Evolutionary conservation across 2,329 filamentous ascomycete genomes (phyloP).

Genomic region (Myrmaecium sp.): DNA sequence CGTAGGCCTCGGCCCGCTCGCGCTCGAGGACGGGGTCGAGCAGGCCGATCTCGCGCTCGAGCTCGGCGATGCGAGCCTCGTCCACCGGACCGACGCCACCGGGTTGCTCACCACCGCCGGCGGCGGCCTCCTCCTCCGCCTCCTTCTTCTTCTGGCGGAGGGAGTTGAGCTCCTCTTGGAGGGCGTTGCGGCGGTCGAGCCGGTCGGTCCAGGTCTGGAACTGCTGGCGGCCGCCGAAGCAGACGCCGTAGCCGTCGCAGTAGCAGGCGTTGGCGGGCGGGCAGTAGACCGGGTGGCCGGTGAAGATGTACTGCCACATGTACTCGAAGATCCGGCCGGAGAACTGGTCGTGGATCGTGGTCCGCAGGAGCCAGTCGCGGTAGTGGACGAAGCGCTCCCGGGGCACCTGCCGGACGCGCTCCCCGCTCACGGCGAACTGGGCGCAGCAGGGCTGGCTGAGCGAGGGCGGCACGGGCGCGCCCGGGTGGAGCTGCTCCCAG

Average conservation of each 20-base stretch:
- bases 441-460: constrained; percentile 35
- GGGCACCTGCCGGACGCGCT: constrained; percentile 31
- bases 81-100: too few relatives aligned
- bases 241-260: constrained; percentile 48
- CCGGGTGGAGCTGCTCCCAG: constrained; percentile 25
- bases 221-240: constrained; percentile 35
- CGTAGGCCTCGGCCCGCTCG: constrained; percentile 13
- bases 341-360: constrained; percentile 19
- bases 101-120: too few relatives aligned
- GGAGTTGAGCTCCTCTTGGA: constrained; percentile 22
- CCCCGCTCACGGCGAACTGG: constrained; percentile 35
- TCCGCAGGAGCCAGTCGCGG: constrained; percentile 33
- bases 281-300: constrained; percentile 20
- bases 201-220: constrained; percentile 34
- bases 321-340: constrained; percentile 23
- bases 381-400: constrained; percentile 35
- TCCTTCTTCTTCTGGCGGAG: constrained; percentile 23
- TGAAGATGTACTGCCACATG: constrained; percentile 25
- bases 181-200: constrained; percentile 23
- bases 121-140: constrained; percentile 5
- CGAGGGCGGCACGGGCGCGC: constrained; percentile 13
- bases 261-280: constrained; percentile 31
- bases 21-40: constrained; percentile 14
- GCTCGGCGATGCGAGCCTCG: constrained; percentile 10
- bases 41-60: too few relatives aligned